Conservation (phyloP, 208 protist species). For the Crithidia expoeki region DNA sequence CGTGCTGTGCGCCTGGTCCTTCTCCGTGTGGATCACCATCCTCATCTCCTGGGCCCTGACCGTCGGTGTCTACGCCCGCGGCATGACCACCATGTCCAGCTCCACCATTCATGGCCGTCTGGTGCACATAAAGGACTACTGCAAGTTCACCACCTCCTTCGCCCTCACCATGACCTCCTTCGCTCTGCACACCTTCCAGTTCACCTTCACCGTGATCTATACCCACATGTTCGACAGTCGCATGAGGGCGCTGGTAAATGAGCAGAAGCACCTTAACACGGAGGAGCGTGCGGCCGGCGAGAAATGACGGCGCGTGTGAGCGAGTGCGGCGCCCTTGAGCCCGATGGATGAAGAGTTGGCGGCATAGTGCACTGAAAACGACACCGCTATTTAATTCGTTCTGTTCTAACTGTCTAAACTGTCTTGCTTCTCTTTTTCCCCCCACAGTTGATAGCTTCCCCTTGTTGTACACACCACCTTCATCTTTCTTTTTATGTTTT, state of each 20-base stretch:
- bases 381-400: too few species aligned
- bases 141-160: conserved; percentile 29
- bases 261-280: conserved; percentile 32
- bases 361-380: too few species aligned
- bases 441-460: too few species aligned
- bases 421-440: too few species aligned
- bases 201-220: conserved; percentile 31
- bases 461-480: too few species aligned
- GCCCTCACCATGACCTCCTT: conserved; percentile 28
- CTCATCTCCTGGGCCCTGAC: conserved; percentile 36
- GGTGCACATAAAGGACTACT: conserved; percentile 32
- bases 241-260: conserved; percentile 29
- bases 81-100: conserved; percentile 25
- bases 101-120: conserved; percentile 18
- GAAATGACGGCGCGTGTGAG: too few species aligned
- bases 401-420: too few species aligned
- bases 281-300: not conserved
- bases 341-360: too few species aligned
- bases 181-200: conserved; percentile 28
- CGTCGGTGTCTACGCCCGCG: conserved; percentile 25
- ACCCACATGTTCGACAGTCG: conserved; percentile 26
- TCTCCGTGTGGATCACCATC: conserved; percentile 34
- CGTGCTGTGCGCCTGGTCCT: conserved; percentile 36
- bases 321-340: too few species aligned
- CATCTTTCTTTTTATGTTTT: too few species aligned